These are phyloP conservation scores for Sporothrix globosa DNA, from an alignment of 2,329 filamentous ascomycete genomes.

Conservation along the genomic window DNA sequence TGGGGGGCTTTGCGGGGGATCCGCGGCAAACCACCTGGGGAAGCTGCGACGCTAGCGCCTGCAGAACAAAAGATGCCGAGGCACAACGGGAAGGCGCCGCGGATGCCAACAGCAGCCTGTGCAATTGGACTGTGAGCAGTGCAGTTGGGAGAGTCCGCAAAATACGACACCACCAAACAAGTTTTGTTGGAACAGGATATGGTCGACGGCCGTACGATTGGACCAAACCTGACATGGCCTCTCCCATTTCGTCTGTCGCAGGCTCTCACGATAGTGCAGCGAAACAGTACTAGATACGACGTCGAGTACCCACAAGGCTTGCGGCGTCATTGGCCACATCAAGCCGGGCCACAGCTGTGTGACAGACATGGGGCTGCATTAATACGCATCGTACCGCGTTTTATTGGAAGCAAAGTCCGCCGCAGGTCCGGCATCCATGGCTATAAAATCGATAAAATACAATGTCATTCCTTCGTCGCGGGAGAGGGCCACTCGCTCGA, in stretches of 20 bases:
- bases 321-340: background rate
- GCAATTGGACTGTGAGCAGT: background rate
- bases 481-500: slow-evolving; percentile 1
- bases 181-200: too few relatives aligned
- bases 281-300: too few relatives aligned
- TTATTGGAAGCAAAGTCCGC: background rate
- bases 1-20: slow-evolving; percentile 24
- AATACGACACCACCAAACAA: background rate
- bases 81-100: slow-evolving; percentile 16
- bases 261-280: too few relatives aligned
- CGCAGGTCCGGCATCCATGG: background rate
- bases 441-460: background rate
- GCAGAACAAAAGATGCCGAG: slow-evolving; percentile 15
- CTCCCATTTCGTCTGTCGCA: too few relatives aligned
- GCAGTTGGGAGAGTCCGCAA: too few relatives aligned
- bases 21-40: background rate
- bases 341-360: slow-evolving; percentile 17
- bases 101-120: background rate
- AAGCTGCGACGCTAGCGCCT: slow-evolving; percentile 12
- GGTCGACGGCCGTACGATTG: background rate
- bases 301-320: too few relatives aligned
- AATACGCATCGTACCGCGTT: background rate
- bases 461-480: slow-evolving; percentile 23
- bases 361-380: background rate
- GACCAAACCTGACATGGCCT: too few relatives aligned